Percentiles rank a stretch among this genome's conserved stretches.
phyloP scores from a whole-genome alignment of 768 basidiomycete species.

The Russula abietina region DNA sequence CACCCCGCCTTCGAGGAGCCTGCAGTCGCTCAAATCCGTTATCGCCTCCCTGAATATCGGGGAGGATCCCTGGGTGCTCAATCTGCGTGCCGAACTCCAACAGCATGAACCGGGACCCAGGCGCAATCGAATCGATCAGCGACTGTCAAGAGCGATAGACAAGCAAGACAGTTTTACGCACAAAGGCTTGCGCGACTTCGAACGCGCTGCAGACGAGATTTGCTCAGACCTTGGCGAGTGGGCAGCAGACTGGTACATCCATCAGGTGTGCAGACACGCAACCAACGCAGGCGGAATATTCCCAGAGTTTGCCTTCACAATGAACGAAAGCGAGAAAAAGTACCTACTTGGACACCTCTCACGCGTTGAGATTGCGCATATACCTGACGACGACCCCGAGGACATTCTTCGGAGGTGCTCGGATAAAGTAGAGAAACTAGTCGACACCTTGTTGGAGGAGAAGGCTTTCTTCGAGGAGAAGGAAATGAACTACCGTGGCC shows the following conservation, averaged over 20 bases:
- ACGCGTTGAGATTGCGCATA: conserved; percentile 38
- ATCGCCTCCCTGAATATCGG: conserved; percentile 50
- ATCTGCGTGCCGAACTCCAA: conserved; percentile 42
- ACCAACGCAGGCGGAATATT: conserved; percentile 40
- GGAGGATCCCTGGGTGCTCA: conserved; percentile 57
- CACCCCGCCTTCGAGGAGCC: conserved; percentile 44
- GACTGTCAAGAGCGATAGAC: conserved; percentile 54
- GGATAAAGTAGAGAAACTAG: conserved; percentile 51
- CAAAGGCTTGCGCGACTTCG: conserved; percentile 57
- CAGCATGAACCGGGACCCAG: conserved; percentile 37
- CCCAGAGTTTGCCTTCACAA: conserved; percentile 44
- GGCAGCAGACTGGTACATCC: conserved; percentile 76
- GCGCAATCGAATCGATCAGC: conserved; percentile 52
- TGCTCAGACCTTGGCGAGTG: conserved; percentile 60
- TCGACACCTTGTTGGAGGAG: conserved; percentile 50
- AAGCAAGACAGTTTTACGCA: conserved; percentile 60
- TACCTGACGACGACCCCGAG: conserved; percentile 43
- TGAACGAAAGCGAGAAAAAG: conserved; percentile 53
- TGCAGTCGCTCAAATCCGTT: conserved; percentile 42
- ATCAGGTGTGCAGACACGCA: conserved; percentile 49
- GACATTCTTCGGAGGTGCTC: conserved; percentile 50
- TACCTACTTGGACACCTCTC: conserved; percentile 52
- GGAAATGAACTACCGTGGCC: conserved; percentile 58
- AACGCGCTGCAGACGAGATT: conserved; percentile 49
- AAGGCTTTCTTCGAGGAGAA: conserved; percentile 44